These are phyloP conservation scores for Gardenia jasminoides DNA, from an alignment of 257 asterid genomes.

Conservation along the genomic window DNA sequence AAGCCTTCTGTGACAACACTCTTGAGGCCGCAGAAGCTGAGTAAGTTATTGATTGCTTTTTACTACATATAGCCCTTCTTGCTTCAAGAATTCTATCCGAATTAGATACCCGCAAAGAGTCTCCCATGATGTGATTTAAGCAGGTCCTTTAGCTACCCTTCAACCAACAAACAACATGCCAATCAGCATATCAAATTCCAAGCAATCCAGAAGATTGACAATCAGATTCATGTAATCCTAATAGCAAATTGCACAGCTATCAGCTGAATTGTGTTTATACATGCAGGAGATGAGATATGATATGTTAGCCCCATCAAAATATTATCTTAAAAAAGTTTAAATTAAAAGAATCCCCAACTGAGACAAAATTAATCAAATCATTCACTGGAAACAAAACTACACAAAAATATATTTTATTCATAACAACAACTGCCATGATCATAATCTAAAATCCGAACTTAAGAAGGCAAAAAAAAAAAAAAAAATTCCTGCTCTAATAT, in stretches of 20 bases:
- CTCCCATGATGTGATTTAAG: constrained; percentile 19
- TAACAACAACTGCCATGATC: not conserved
- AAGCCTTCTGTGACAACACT: constrained; percentile 33
- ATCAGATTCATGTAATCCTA: not conserved
- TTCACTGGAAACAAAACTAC: not conserved
- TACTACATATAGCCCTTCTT: constrained; percentile 20
- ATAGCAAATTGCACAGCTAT: not conserved
- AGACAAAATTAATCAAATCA: not conserved
- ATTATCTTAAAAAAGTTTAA: not conserved
- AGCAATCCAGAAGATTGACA: not conserved
- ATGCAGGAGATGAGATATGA: not conserved
- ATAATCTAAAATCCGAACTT: no score
- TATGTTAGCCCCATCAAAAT: not conserved
- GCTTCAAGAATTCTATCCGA: constrained; percentile 23
- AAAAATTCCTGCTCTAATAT: not conserved
- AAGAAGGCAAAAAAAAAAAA: not conserved
- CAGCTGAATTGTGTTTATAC: not conserved
- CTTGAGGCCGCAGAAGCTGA: constrained; percentile 32
- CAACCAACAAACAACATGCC: constrained; percentile 6
- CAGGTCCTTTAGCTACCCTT: constrained; percentile 11
- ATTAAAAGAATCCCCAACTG: not conserved
- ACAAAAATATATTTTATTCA: not conserved
- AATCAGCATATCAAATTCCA: not conserved
- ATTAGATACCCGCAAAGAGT: constrained; percentile 15
- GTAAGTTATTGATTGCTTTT: constrained; percentile 27